Conservation (phyloP, 306 rosid genomes). For the Dryas octopetala region DNA sequence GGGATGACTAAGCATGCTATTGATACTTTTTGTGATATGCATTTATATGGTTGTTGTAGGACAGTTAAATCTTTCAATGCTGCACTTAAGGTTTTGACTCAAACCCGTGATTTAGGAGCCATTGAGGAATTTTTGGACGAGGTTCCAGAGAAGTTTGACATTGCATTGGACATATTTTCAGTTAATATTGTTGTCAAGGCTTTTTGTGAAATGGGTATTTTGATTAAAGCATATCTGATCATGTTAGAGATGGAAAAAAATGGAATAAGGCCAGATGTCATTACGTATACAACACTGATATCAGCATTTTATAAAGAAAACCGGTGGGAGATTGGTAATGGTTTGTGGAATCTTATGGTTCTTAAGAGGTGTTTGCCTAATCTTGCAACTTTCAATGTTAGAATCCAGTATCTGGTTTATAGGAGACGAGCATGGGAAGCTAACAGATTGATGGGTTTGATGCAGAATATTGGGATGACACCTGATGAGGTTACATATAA, state of each 20-base stretch:
- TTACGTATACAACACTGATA: slow-evolving; percentile 69
- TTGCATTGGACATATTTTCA: slow-evolving; percentile 49
- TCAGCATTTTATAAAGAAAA: slow-evolving; percentile 55
- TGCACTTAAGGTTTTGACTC: slow-evolving; percentile 59
- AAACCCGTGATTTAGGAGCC: slow-evolving; percentile 33
- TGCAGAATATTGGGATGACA: slow-evolving; percentile 46
- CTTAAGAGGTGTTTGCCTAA: slow-evolving; percentile 63
- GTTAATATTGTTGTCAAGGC: slow-evolving; percentile 63
- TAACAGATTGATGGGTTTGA: slow-evolving; percentile 44
- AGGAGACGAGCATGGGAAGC: slow-evolving; percentile 73
- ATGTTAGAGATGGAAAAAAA: slow-evolving; percentile 49
- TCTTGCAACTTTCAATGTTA: slow-evolving; percentile 64
- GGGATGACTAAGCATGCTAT: slow-evolving; percentile 67
- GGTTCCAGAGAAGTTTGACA: slow-evolving; percentile 30
- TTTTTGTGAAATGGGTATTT: slow-evolving; percentile 44
- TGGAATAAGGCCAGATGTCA: slow-evolving; percentile 61
- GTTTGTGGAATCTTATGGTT: slow-evolving; percentile 77
- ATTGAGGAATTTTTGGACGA: slow-evolving; percentile 34
- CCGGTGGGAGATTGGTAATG: slow-evolving; percentile 59
- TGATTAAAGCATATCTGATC: slow-evolving; percentile 51
- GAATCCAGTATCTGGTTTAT: slow-evolving; percentile 55
- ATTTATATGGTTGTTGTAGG: slow-evolving; percentile 46
- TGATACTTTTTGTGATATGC: slow-evolving; percentile 58
- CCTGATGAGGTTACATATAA: slow-evolving; percentile 71
- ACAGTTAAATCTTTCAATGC: slow-evolving; percentile 77